Percentiles rank a stretch among this genome's conserved stretches.
Evolutionary conservation across 129 eudicot species (phyloP).

Genomic region (Chrysanthemum seticuspe): DNA sequence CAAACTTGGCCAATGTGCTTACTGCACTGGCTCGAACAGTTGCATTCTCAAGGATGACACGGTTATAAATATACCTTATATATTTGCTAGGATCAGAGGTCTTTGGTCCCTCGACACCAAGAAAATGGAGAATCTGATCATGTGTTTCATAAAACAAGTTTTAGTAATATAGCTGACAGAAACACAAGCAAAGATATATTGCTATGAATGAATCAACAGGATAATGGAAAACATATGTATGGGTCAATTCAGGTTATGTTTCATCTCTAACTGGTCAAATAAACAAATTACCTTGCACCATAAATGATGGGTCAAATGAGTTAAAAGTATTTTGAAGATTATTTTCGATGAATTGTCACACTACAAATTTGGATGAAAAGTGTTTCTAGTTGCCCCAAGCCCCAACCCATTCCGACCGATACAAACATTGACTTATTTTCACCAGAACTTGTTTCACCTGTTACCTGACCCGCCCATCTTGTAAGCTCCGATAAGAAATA

Average conservation of each 20-base stretch:
- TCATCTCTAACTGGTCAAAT: neutral
- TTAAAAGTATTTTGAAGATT: neutral
- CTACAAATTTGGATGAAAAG: neutral
- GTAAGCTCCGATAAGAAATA: neutral
- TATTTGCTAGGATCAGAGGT: constrained; percentile 92
- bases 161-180: constrained; percentile 17
- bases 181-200: neutral
- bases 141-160: constrained; percentile 10
- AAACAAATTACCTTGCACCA: neutral
- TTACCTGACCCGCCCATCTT: neutral
- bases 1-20: constrained; percentile 92
- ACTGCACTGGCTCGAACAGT: constrained; percentile 97
- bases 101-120: constrained; percentile 97
- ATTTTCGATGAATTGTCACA: too few relatives aligned
- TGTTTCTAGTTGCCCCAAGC: neutral
- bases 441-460: neutral
- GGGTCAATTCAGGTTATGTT: neutral
- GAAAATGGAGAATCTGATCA: constrained; percentile 81
- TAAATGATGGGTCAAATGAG: neutral
- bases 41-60: constrained; percentile 95
- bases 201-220: neutral
- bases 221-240: neutral
- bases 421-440: too few relatives aligned
- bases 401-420: neutral
- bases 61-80: constrained; percentile 87